Evolutionary conservation across 148 eudicot species (phyloP), one percentile per base, ranked within the genome.

Genomic region (Silene uniflora): DNA sequence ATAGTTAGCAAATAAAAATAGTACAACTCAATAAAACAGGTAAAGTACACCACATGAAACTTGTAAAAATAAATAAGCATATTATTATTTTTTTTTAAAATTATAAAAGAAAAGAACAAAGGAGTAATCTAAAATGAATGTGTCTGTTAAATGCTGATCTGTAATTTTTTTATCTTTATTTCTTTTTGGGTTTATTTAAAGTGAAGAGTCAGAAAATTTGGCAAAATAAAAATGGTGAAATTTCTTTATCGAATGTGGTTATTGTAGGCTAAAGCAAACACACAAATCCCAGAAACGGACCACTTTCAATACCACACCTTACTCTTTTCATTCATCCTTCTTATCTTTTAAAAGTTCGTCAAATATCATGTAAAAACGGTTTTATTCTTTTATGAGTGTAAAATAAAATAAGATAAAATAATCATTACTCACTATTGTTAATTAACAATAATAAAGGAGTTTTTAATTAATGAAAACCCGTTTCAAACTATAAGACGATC

Each of bases 241-340:
- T 69, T 62, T 74, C 69, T 67, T 72, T 77, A 60, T 75, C 49
- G 42, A 56, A 63, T 18, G 24, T 69, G 21, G 22, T 67, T 59
- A 27, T 56, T 80, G 82, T 76, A 78, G 74, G 77, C 72, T 69
- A 85, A 83, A 78, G 85, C 80, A 75, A 29, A 67, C 84, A 79
- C 87, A 82, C 70, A 80, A 22, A 19, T 55, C 83, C 14, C 81
- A 78, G 76, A 62, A 78, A 61, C 63, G 67, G 86, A 83, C 87
- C 83, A 82, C 89, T 86, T 84, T 75, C 78, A 69, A 77, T 9
- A 64, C 76, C 84, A 82, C 81, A 13, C 24, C 81, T 71, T 63
- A 58, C 24, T 24, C 58, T 70, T 49, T 46, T 59, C 11, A n/a
- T 52, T 42, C 9, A 35, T 35, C n/a, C 25, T 35, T 5, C 29